Percentiles rank a stretch among this genome's conserved stretches.
phyloP scores from a whole-genome alignment of 2,329 filamentous ascomycete species.

The Lasiodiplodia hormozganensis region DNA sequence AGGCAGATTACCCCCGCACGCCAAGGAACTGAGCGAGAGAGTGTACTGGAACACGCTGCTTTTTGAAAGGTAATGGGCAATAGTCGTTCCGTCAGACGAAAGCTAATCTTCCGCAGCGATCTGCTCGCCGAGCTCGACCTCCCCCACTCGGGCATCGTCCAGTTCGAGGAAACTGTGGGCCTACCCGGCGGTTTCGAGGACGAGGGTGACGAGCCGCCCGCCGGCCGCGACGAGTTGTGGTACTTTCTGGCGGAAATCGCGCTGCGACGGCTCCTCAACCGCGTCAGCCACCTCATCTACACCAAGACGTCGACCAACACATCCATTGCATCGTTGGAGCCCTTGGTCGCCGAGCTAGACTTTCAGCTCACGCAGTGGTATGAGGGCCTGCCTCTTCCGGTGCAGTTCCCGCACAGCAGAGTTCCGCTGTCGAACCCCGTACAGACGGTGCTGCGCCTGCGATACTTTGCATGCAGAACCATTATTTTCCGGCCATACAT shows the following conservation, averaged over 20 bases:
- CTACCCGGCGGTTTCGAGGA: constrained; percentile 78
- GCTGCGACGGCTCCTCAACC: constrained; percentile 75
- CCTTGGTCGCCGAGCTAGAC: constrained; percentile 80
- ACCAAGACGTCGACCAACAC: constrained; percentile 69
- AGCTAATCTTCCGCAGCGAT: constrained; percentile 54
- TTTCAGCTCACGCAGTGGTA: constrained; percentile 87
- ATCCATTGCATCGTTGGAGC: constrained; percentile 75
- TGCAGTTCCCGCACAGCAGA: constrained; percentile 78
- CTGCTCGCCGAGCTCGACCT: constrained; percentile 80
- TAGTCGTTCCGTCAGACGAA: neutral
- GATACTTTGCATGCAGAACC: constrained; percentile 85
- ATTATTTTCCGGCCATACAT: constrained; percentile 89
- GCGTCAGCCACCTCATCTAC: constrained; percentile 81
- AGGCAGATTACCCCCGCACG: constrained; percentile 71
- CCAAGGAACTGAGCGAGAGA: constrained; percentile 75
- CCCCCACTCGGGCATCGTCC: constrained; percentile 81
- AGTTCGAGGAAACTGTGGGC: constrained; percentile 81
- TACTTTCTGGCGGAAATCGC: constrained; percentile 87
- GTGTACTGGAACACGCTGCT: constrained; percentile 86
- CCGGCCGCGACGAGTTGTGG: constrained; percentile 80
- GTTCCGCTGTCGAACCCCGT: constrained; percentile 73
- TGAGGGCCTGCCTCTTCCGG: constrained; percentile 73
- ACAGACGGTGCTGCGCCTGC: constrained; percentile 78
- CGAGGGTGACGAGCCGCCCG: constrained; percentile 65
- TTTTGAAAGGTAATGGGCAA: constrained; percentile 65